phyloP scores from a whole-genome alignment of 495 filamentous ascomycete genomes.

The Tuber calosporum region DNA sequence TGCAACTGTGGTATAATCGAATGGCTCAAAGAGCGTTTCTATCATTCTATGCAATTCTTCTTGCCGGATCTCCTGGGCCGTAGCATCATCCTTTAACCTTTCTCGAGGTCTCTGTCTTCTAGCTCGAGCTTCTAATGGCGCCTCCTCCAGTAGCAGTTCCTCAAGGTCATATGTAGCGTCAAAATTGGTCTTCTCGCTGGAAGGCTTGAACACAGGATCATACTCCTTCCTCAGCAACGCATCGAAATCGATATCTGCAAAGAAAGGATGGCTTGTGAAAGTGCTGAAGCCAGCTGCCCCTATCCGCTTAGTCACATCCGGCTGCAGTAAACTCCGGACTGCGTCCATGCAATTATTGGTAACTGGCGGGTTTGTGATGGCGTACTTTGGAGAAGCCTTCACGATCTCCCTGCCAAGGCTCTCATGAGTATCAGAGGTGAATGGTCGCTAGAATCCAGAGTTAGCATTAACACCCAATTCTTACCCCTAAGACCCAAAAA shows the following conservation, averaged over 20 bases:
- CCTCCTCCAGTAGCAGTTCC: constrained; percentile 88
- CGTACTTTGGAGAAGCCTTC: constrained; percentile 75
- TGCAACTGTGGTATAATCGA: constrained; percentile 78
- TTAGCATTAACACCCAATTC: constrained; percentile 38
- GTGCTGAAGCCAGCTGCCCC: constrained; percentile 69
- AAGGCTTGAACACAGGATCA: constrained; percentile 83
- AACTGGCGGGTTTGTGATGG: constrained; percentile 81
- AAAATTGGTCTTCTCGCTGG: constrained; percentile 96
- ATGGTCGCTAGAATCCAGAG: constrained; percentile 57
- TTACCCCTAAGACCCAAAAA: neutral
- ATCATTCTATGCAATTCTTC: constrained; percentile 93
- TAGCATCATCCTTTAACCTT: constrained; percentile 84
- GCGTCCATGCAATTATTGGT: constrained; percentile 78
- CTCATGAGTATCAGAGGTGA: constrained; percentile 78
- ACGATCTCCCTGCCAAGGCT: constrained; percentile 71
- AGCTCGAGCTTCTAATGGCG: constrained; percentile 84
- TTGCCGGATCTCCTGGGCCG: constrained; percentile 87
- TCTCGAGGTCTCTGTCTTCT: constrained; percentile 89
- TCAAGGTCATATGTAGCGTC: constrained; percentile 97
- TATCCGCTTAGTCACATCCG: constrained; percentile 70
- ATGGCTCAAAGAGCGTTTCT: constrained; percentile 88
- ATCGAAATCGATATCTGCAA: constrained; percentile 74
- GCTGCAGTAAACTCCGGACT: constrained; percentile 71
- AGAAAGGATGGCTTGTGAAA: constrained; percentile 83
- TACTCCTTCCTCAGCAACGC: constrained; percentile 82